Percentiles rank a stretch among this genome's conserved stretches.
Conservation (phyloP, 129 eudicot genomes). For the Helichrysum umbraculigerum region DNA sequence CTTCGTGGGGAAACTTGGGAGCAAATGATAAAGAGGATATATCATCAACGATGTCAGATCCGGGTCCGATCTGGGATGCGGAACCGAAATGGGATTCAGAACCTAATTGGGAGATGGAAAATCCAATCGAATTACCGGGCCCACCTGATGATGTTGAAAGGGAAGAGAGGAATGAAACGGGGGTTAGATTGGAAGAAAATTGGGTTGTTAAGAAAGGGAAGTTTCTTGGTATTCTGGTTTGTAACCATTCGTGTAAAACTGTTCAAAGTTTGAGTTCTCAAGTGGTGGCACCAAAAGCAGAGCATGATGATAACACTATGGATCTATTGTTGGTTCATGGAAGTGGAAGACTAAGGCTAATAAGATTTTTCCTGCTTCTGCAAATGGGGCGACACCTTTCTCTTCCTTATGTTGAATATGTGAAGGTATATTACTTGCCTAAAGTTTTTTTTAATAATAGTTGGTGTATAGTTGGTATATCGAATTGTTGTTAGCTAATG, state of each 20-base stretch:
- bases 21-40: constrained; percentile 86
- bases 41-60: constrained; percentile 96
- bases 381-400: constrained; percentile 91
- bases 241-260: constrained; percentile 95
- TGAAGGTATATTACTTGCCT: constrained; percentile 59
- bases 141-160: constrained; percentile 50
- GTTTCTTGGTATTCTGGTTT: constrained; percentile 88
- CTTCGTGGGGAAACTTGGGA: constrained; percentile 76
- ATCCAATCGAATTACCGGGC: constrained; percentile 77
- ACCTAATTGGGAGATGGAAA: constrained; percentile 73
- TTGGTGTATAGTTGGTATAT: neutral
- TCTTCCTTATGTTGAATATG: constrained; percentile 88
- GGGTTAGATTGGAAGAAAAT: constrained; percentile 48
- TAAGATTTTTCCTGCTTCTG: constrained; percentile 72
- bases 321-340: constrained; percentile 93
- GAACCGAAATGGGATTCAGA: constrained; percentile 97
- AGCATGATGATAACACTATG: constrained; percentile 86
- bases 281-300: constrained; percentile 97
- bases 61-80: constrained; percentile 96
- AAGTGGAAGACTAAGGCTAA: constrained; percentile 72
- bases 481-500: neutral
- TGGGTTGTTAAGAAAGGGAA: constrained; percentile 83
- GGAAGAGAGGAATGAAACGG: constrained; percentile 39
- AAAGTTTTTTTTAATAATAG: neutral
- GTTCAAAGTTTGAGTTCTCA: constrained; percentile 98